Evolutionary conservation across 1,284 basidiomycete genomes (phyloP).

Genomic region (Rhodotorula sp.): DNA sequence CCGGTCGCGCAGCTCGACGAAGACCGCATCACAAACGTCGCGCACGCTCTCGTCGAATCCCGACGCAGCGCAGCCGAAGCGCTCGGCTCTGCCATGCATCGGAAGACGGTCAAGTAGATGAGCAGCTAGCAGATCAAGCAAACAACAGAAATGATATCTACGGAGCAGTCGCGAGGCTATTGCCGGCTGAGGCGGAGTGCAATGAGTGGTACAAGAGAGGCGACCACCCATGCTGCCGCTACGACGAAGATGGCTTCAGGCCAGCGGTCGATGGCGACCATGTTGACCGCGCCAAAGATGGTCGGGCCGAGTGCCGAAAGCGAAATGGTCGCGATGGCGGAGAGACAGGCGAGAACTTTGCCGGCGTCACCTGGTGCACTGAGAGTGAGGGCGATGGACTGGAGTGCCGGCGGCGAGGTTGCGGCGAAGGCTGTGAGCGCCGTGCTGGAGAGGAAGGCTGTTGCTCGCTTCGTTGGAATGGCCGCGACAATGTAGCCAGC

Average conservation of each 20-base stretch:
- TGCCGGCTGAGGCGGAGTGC: background rate
- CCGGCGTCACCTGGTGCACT: conserved; percentile 55
- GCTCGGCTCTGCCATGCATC: conserved; percentile 31
- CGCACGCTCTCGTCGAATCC: conserved; percentile 33
- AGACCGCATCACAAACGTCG: conserved; percentile 26
- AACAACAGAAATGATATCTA: background rate
- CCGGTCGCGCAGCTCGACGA: conserved; percentile 26
- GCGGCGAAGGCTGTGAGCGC: conserved; percentile 57
- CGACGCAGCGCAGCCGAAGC: conserved; percentile 24
- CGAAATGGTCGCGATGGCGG: conserved; percentile 66
- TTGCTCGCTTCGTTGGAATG: conserved; percentile 7
- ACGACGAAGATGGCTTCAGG: conserved; percentile 56
- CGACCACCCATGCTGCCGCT: conserved; percentile 16
- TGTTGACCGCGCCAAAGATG: conserved; percentile 62
- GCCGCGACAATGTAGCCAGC: conserved; percentile 31
- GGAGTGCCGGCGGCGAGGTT: conserved; percentile 63
- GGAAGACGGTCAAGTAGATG: conserved; percentile 28
- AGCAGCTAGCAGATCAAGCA: background rate
- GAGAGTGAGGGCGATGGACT: conserved; percentile 65
- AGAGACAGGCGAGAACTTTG: conserved; percentile 67
- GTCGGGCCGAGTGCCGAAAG: conserved; percentile 57
- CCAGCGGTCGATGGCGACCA: conserved; percentile 59
- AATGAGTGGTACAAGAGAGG: conserved; percentile 14
- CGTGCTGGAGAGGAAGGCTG: conserved; percentile 40
- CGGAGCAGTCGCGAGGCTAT: background rate